Conservation (phyloP, 306 rosid species). For the Vicia faba region DNA sequence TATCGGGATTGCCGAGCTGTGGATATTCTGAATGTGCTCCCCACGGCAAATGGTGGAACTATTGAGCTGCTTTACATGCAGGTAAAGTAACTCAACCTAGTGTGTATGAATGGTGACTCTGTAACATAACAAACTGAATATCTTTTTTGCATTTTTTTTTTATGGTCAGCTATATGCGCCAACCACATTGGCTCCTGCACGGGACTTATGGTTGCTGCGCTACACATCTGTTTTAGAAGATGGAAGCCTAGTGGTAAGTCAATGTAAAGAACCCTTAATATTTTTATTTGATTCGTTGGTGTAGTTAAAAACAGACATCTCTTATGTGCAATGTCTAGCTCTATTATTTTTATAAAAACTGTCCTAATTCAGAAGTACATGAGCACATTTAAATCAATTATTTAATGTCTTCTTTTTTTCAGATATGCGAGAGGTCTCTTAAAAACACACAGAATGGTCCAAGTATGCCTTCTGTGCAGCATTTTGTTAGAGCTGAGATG, state of each 20-base stretch:
- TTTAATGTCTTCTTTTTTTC: conserved; percentile 18
- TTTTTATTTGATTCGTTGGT: conserved; percentile 18
- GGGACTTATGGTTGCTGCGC: conserved; percentile 96
- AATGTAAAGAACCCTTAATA: conserved; percentile 10
- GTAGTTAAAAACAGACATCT: neutral
- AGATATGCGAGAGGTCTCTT: conserved; percentile 94
- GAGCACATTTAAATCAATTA: neutral
- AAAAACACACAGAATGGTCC: conserved; percentile 96
- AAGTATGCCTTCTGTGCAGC: conserved; percentile 97
- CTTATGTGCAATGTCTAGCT: neutral
- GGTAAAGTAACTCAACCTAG: conserved; percentile 42
- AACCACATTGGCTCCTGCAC: conserved; percentile 91
- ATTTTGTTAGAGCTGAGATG: conserved; percentile 96
- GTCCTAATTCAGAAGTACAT: neutral
- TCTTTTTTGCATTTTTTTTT: conserved; percentile 1
- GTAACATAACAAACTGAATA: neutral
- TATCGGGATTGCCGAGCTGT: conserved; percentile 98
- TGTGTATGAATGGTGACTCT: neutral
- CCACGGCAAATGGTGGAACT: conserved; percentile 98
- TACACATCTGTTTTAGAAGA: conserved; percentile 94
- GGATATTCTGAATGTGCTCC: conserved; percentile 89
- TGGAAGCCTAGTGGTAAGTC: conserved; percentile 91
- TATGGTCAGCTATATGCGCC: conserved; percentile 78
- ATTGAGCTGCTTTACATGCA: conserved; percentile 98
- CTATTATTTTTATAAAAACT: neutral